Base-by-base conservation (phyloP, 2,329 filamentous ascomycete species). In the Ascosphaera apis region DNA sequence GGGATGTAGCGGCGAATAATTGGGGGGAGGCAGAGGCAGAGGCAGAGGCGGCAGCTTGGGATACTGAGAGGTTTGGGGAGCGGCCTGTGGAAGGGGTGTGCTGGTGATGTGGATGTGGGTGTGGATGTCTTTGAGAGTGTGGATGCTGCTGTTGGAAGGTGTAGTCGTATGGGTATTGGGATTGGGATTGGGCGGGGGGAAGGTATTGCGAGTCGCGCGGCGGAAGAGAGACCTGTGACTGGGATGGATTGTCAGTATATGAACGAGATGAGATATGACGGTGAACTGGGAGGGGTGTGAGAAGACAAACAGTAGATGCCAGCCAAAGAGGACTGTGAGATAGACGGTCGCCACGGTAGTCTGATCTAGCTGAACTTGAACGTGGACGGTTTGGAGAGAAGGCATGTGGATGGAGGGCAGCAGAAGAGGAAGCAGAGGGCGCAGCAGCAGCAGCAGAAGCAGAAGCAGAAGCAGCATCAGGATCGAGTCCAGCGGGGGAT, bases 361-460 rank as follows among this genome's bases (percentile, higher is more conserved):
- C 21, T 6, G 21, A 25, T 25, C 21, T 25, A 25, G 21, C 21
- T 25, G 21, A 25, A 25, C 21, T 25, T 25, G 21, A 25, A 6
- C 21, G 21, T 11, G 21, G 21, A 6, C 21, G 21, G 27, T 42
- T 39, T 43, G 49, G 36, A 36, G 48, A 41, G 38, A 49, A 37
- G 33, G 44, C 43, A 40, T 44, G 37, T 32, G 46, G 48, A 43
- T 42, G 44, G 11, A 11, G 11, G 6, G 21, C 21, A 25, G 11
- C 11, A 25, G 21, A 6, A 25, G 21, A 37, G 39, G 45, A 39
- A 41, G 41, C n/a, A 25, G 21, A 11, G 11, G 21, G 21, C 5
- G 21, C 21, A 25, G 21, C 21, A 25, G 31, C 4, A 5, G 32
- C 34, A 34, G 36, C 37, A 15, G 35, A 30, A 3, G n/a, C 12